A percentile compares a stretch with the other conserved stretches of the same genome.
phyloP scores from a whole-genome alignment of 2,329 filamentous ascomycete genomes.

The Phialophora expanda region DNA sequence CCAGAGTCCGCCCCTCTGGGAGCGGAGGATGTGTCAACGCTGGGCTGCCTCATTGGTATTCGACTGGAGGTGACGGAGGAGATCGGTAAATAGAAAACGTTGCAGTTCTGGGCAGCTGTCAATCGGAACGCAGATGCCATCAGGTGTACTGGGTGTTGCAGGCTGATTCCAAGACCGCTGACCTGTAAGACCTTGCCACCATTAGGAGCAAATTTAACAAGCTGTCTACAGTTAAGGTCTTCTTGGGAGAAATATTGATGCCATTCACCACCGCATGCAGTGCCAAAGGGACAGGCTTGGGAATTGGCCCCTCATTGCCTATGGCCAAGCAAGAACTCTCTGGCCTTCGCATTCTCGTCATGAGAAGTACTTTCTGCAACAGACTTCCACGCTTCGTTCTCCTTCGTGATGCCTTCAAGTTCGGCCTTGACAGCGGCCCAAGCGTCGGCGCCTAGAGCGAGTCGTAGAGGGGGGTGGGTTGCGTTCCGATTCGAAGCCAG shows the following conservation, averaged over 20 bases:
- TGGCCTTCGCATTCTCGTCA: conserved; percentile 6
- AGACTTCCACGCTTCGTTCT: conserved; percentile 18
- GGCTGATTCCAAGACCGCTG: neutral
- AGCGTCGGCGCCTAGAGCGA: conserved; percentile 17
- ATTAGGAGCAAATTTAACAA: neutral
- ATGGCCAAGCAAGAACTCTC: conserved; percentile 13
- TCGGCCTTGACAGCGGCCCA: conserved; percentile 13
- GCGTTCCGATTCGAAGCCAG: conserved; percentile 10
- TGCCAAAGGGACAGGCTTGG: neutral
- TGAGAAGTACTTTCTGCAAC: conserved; percentile 17
- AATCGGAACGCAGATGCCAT: neutral
- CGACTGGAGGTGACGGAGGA: neutral
- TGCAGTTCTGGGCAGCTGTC: neutral
- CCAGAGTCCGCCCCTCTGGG: neutral
- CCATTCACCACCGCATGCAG: neutral
- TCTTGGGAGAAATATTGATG: neutral
- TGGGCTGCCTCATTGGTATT: neutral
- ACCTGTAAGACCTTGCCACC: neutral
- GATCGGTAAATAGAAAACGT: neutral
- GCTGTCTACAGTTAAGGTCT: neutral
- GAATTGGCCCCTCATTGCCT: neutral
- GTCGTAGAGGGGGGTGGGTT: conserved; percentile 5
- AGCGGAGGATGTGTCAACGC: neutral
- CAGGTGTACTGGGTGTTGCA: neutral
- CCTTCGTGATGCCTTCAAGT: conserved; percentile 14